Evolutionary conservation across 768 basidiomycete genomes (phyloP), one percentile per base, ranked within the genome.

Genomic region (Phlebiopsis gigantea): DNA sequence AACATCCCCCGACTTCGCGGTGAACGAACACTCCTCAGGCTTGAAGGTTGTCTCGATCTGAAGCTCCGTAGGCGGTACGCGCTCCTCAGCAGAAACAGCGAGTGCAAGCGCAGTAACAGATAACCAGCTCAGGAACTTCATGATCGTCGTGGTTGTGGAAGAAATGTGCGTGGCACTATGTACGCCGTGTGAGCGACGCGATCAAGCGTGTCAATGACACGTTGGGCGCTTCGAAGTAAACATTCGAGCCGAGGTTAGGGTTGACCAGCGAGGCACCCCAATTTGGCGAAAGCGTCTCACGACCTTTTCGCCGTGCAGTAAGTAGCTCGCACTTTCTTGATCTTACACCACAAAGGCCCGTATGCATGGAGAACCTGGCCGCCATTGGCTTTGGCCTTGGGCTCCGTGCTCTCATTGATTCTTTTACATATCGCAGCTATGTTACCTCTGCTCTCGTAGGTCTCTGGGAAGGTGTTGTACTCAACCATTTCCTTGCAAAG

Each of bases 401-500:
- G 28, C 70, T 90, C 50, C 87, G 88, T 53, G 70, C 83, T 56
- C 73, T 88, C 56, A 72, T 90, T 58, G 81, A 82, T 69, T 53
- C 72, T 25, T 78, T 80, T 51, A 75, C 74, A 56, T 70, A 76
- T 57, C 70, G 79, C 57, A 78, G 79, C 44, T 69, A 76, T 67
- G 79, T 75, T 56, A 66, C 81, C 54, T 79, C 77, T n/a, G 82
- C 84, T 14, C 77, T 90, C 56, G 75, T 91, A 53, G 89, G 88
- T 7, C 73, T 90, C 19, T 90, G 88, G 87, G 88, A 90, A 69
- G 88, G 89, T 47, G 78, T 87, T 24, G 81, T 89, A 34, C 74
- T 88, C 55, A 79, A 82, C 41, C 88, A 90, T 62, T 89, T 88
- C 67, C 69, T 87, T 60, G 79, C 78, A 58, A 86, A 86, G 66